A percentile compares a stretch with the other conserved stretches of the same genome.
These are phyloP conservation scores for Clonostachys rosea DNA, from an alignment of 2,329 filamentous ascomycete genomes.

Conservation along the genomic window DNA sequence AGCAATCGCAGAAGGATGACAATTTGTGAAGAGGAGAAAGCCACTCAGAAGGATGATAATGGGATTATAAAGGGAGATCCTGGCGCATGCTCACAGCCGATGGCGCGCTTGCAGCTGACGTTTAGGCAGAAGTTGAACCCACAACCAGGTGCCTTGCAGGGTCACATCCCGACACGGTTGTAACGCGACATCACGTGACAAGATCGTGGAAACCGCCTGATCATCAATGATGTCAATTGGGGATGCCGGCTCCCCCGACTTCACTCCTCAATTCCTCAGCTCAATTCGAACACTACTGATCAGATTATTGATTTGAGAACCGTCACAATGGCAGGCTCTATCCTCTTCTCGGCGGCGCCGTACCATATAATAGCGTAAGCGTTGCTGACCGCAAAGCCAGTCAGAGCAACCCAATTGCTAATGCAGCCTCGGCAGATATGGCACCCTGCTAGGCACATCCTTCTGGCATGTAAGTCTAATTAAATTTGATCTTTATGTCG, in stretches of 20 bases:
- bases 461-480: slow-evolving; percentile 66
- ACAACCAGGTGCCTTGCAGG: too few relatives aligned
- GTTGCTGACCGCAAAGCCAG: neutral
- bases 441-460: slow-evolving; percentile 79
- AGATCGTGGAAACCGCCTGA: too few relatives aligned
- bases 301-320: neutral
- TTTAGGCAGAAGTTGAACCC: slow-evolving; percentile 10
- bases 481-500: neutral
- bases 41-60: neutral
- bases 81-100: neutral
- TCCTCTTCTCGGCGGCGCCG: slow-evolving; percentile 60
- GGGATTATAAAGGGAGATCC: neutral
- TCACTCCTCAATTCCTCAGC: neutral
- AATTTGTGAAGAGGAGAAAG: neutral
- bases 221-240: too few relatives aligned
- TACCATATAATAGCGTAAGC: slow-evolving; percentile 73
- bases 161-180: too few relatives aligned
- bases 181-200: neutral
- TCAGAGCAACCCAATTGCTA: slow-evolving; percentile 6
- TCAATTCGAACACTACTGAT: neutral
- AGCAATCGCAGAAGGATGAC: neutral
- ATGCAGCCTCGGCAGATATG: slow-evolving; percentile 59
- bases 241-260: too few relatives aligned
- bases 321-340: slow-evolving; percentile 19
- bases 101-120: neutral